Conservation (phyloP, 352 stramenopile species). For the Pythium rishiriense region DNA sequence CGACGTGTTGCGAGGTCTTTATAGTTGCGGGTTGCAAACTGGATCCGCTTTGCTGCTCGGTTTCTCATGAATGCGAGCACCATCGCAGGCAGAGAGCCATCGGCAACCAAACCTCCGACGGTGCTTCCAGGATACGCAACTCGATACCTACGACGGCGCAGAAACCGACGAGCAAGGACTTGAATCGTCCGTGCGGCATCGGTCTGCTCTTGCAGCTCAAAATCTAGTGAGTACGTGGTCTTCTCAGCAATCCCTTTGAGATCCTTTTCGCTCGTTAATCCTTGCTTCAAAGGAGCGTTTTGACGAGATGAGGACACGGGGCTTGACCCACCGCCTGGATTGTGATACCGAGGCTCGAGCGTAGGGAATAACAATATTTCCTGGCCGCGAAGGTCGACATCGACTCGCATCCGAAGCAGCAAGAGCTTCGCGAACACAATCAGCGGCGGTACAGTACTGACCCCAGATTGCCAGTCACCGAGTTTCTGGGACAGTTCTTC, state of each 20-base stretch:
- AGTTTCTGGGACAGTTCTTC: constrained; percentile 31
- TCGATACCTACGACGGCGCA: background rate
- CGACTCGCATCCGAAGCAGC: constrained; percentile 43
- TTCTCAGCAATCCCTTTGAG: background rate
- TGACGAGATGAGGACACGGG: constrained; percentile 5
- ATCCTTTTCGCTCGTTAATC: background rate
- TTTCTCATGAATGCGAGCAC: constrained; percentile 17
- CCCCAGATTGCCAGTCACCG: constrained; percentile 7
- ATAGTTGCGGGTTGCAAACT: constrained; percentile 16
- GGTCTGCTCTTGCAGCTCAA: background rate
- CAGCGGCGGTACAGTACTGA: constrained; percentile 15
- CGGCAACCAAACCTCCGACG: background rate
- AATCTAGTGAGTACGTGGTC: background rate
- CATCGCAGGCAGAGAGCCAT: background rate
- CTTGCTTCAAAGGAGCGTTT: constrained; percentile 7
- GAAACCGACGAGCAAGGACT: constrained; percentile 8
- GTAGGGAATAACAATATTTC: constrained; percentile 57
- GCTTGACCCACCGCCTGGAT: constrained; percentile 7
- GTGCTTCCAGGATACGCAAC: background rate
- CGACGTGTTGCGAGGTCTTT: background rate
- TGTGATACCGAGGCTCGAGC: constrained; percentile 32
- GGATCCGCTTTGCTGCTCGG: constrained; percentile 23
- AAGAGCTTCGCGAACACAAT: constrained; percentile 40
- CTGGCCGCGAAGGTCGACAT: constrained; percentile 54
- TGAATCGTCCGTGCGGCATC: constrained; percentile 10